Evolutionary conservation across 1,284 basidiomycete species (phyloP).

Genomic region (Anthracocystis setariae): DNA sequence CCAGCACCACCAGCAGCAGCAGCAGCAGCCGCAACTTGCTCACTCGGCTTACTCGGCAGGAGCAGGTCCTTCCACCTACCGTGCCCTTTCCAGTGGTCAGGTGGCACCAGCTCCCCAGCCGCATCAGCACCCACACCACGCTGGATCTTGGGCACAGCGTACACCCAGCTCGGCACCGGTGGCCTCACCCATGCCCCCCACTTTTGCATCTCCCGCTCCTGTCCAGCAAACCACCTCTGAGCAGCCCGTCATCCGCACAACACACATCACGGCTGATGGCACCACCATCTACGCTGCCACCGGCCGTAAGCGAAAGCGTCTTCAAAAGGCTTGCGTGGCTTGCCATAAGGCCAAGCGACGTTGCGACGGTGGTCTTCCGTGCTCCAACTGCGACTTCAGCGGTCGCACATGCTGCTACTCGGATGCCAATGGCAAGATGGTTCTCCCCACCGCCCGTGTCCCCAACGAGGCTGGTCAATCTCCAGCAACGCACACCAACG

Average conservation of each 20-base stretch:
- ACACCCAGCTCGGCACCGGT: constrained; percentile 10
- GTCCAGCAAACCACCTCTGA: constrained; percentile 14
- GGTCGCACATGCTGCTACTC: constrained; percentile 68
- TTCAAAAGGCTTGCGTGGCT: constrained; percentile 62
- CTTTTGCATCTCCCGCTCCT: constrained; percentile 18
- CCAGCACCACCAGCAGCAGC: constrained; percentile 23
- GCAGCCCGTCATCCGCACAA: constrained; percentile 41
- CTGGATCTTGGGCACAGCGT: constrained; percentile 26
- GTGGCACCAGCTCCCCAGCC: constrained; percentile 12
- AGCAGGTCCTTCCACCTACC: constrained; percentile 47
- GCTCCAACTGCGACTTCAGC: constrained; percentile 71
- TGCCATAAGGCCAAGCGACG: constrained; percentile 70
- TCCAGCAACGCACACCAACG: constrained; percentile 5
- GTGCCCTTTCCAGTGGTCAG: constrained; percentile 38
- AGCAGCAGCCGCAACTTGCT: constrained; percentile 21
- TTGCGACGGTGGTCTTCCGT: constrained; percentile 71
- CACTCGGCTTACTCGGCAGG: constrained; percentile 44
- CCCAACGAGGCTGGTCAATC: constrained; percentile 26
- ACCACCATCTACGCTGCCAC: constrained; percentile 55
- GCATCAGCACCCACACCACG: constrained; percentile 16
- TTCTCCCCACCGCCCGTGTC: constrained; percentile 48
- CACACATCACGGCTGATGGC: constrained; percentile 44
- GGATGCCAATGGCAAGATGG: constrained; percentile 53
- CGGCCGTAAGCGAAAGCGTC: constrained; percentile 61
- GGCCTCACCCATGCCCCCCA: constrained; percentile 27